phyloP scores from a whole-genome alignment of 2,329 filamentous ascomycete species.

The Torrubiella hemipterigena region DNA sequence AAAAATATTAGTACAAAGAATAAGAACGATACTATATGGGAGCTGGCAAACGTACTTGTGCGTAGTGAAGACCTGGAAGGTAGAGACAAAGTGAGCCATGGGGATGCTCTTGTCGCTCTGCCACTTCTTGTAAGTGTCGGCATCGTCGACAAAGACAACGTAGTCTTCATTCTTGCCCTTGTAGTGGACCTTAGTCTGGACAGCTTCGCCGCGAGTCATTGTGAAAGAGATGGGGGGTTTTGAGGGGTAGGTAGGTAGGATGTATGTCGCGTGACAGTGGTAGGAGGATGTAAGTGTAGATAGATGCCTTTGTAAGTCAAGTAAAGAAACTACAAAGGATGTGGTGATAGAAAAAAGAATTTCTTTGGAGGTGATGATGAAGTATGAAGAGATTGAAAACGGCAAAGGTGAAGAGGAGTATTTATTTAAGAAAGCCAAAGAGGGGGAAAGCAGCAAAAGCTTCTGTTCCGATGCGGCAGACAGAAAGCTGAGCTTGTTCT shows the following conservation, averaged over 20 bases:
- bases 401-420: no score
- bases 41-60: constrained; percentile 56
- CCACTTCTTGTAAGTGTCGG: constrained; percentile 66
- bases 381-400: no score
- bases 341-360: not conserved
- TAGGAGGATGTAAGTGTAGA: constrained; percentile 7
- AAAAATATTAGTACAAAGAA: no score
- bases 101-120: constrained; percentile 66
- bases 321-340: not conserved
- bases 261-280: constrained; percentile 6
- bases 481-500: no score
- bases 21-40: no score
- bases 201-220: constrained; percentile 62
- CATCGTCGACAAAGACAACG: constrained; percentile 46
- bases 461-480: no score
- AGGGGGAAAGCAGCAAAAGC: constrained; percentile 2
- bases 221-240: constrained; percentile 16
- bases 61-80: constrained; percentile 82
- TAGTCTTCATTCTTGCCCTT: constrained; percentile 56
- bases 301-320: not conserved
- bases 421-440: no score
- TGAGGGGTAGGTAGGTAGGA: constrained; percentile 7
- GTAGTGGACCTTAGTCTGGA: constrained; percentile 71
- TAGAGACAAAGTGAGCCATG: constrained; percentile 71
- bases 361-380: not conserved